Base-by-base conservation (phyloP, 768 basidiomycete species). In the Podaxis sp. region DNA sequence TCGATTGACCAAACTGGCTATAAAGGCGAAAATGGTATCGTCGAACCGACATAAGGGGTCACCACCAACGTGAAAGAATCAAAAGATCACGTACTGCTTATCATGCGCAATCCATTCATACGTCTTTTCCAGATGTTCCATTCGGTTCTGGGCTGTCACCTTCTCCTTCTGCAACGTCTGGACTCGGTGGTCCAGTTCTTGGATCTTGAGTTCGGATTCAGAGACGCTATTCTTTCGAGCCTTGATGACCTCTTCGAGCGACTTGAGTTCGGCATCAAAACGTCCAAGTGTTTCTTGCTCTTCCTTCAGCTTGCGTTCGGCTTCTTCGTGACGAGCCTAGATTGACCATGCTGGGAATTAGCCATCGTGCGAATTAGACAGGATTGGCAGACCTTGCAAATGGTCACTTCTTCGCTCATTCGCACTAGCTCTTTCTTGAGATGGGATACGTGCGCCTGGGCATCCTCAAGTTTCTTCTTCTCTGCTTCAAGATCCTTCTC, bases 21-120 rank as follows among this genome's bases (percentile, higher is more conserved):
- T 27, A 38, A 50, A 40, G 10, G 52, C 16, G 50, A 57, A 13
- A 51, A 62, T 40, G 32, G 7, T 2, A 32, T 32, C 32, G 9
- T 9, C 9, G 9, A 38, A 62, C 10, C 7, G 36, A 23, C 25
- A 16, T 23, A n/a, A 35, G 42, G 38, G 10, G 58, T 56, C 4
- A 3, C 42, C 36, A 44, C n/a, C 35, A 6, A 38, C 35, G 25
- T 18, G 53, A 4, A 23, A 25, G 3, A 13, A 11, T 13, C 3
- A 5, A 13, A 48, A 14, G 18, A 46, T 27, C 2, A 82, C 93
- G 68, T 68, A 97, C 95, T 88, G 82, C 65, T 87, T 83, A 70
- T 99, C 95, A 62, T 95, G 87, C 4, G 70, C 70, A 62, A 99
- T 98, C 97, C 97, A 98, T 0, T 88, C 82, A 66, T 89, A 82